A percentile compares a stretch with the other conserved stretches of the same genome.
These are phyloP conservation scores for Hypoxylon rubiginosum DNA, from an alignment of 2,329 filamentous ascomycete genomes.

Conservation along the genomic window DNA sequence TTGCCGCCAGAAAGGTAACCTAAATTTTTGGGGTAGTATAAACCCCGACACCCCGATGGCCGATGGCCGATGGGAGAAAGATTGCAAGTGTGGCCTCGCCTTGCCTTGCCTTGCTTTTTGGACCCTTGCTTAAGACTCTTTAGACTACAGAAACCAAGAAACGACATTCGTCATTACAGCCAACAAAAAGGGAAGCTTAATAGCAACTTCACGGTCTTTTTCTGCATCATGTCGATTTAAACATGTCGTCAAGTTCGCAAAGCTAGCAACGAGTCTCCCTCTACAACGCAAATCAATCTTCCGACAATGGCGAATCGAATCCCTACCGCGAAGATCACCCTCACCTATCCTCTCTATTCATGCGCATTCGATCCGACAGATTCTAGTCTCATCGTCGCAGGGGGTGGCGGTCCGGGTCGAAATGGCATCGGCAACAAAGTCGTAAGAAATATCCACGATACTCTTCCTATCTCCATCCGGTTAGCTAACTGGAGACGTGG, in stretches of 20 bases:
- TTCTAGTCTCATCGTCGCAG: conserved; percentile 82
- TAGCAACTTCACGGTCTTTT: neutral
- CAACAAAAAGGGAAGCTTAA: conserved; percentile 16
- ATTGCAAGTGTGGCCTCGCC: conserved; percentile 36
- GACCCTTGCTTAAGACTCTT: too few relatives aligned
- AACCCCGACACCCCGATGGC: conserved; percentile 11
- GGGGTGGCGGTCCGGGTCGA: conserved; percentile 85
- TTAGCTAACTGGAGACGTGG: conserved; percentile 35
- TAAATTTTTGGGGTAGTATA: conserved; percentile 17
- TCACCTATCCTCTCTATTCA: conserved; percentile 87
- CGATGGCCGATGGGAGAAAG: conserved; percentile 14
- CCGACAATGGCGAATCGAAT: conserved; percentile 53
- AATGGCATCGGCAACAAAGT: conserved; percentile 91
- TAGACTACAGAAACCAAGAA: neutral
- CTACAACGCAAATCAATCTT: conserved; percentile 18
- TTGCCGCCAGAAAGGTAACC: conserved; percentile 12
- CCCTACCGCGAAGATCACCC: conserved; percentile 71
- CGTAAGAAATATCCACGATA: conserved; percentile 61
- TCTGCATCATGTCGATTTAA: conserved; percentile 29
- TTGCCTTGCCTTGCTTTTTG: neutral
- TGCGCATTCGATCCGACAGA: conserved; percentile 90
- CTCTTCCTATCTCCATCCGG: conserved; percentile 19
- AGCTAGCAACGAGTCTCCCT: conserved; percentile 17
- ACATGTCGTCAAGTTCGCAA: conserved; percentile 27
- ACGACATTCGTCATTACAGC: conserved; percentile 37